Evolutionary conservation across 768 basidiomycete species (phyloP), one percentile per base, ranked within the genome.

Genomic region (Hydnomerulius pinastri): DNA sequence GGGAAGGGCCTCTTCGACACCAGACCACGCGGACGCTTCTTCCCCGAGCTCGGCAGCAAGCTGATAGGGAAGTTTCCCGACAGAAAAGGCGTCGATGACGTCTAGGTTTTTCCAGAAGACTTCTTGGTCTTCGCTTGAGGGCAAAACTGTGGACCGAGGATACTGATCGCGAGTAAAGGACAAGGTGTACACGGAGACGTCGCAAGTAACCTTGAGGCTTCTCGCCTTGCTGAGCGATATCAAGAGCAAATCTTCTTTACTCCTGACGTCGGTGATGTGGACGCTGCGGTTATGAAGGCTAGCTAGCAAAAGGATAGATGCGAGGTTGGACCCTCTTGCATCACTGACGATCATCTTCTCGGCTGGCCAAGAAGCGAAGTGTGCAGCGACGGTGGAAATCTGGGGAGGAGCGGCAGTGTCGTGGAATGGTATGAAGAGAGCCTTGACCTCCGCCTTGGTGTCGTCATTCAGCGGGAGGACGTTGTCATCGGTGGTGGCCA

Each of bases 321-420:
- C 96, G 10, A 98, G 81, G 57, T 94, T 89, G 2, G 93, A 87
- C 11, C 91, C 87, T 64, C 87, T 87, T 18, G 97, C 96, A 64
- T 98, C 88, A 3, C 96, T 94, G 47, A 98, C 77, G 63, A 99
- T 91, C n/a, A 87, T 87, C 73, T 93, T 96, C 59, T 97, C 91
- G 4, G 71, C 58, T 0, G 95, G 87, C 96, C 97, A 98, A 1
- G 87, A 77, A 6, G 89, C 78, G 65, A 99, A 97, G 67, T 97
- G 91, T 10, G 83, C 78, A 1, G 95, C 92, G 43, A 95, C 82
- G 10, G 79, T 78, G 15, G 92, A 80, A 45, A 97, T 75, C 40
- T 85, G 81, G 6, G 79, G 77, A 10, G 77, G 70, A 0, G 73
- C 59, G 4, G 72, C 64, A 18, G 69, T 73, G 13, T 68, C 71